Conservation (phyloP, 805 yeast genomes). For the Saccharomycopsis microspora region DNA sequence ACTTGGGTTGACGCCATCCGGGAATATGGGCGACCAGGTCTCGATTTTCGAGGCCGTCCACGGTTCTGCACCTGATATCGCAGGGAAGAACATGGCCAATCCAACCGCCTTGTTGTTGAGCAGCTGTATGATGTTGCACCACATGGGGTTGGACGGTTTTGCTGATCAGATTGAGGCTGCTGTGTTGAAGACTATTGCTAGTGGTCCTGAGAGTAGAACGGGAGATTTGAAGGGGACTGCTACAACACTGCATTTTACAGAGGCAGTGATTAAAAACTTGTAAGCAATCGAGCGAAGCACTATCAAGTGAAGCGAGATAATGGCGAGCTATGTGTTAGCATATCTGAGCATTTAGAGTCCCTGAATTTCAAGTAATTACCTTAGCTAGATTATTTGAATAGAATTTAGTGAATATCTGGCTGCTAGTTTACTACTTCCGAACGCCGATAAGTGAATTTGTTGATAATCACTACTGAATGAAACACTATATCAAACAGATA, state of each 20-base stretch:
- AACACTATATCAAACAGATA: too few species aligned
- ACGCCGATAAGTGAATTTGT: too few species aligned
- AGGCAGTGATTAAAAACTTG: constrained; percentile 75
- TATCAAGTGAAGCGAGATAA: too few species aligned
- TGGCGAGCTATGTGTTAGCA: too few species aligned
- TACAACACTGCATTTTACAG: constrained; percentile 79
- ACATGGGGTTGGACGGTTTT: constrained; percentile 77
- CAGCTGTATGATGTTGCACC: constrained; percentile 98
- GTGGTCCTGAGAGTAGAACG: constrained; percentile 93
- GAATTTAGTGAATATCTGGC: too few species aligned
- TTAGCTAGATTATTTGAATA: too few species aligned
- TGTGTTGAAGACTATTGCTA: constrained; percentile 67
- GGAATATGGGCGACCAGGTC: constrained; percentile 97
- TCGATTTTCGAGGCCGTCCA: constrained; percentile 99
- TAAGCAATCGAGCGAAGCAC: constrained; percentile 21
- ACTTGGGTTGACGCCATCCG: constrained; percentile 96
- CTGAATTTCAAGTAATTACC: too few species aligned
- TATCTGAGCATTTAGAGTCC: too few species aligned
- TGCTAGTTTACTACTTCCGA: too few species aligned
- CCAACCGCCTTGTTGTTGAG: constrained; percentile 96
- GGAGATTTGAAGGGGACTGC: constrained; percentile 93
- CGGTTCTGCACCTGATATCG: constrained; percentile 99
- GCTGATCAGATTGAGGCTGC: constrained; percentile 86
- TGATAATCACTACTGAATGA: too few species aligned
- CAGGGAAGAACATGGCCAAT: constrained; percentile 97